These are phyloP conservation scores for Sporisorium exsertum DNA, from an alignment of 1,284 basidiomycete species.

Conservation along the genomic window DNA sequence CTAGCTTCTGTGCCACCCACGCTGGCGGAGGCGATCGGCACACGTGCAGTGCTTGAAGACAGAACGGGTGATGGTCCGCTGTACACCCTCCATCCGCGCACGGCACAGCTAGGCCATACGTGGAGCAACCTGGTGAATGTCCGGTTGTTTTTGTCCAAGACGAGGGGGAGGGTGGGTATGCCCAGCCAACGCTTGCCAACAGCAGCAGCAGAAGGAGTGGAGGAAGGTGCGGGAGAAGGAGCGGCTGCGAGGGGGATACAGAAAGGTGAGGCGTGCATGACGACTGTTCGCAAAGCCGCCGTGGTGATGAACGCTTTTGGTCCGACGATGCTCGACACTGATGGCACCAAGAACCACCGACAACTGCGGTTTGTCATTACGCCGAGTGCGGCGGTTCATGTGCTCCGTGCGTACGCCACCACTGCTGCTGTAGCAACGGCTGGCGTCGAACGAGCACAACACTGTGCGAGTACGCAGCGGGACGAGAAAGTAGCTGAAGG, in stretches of 20 bases:
- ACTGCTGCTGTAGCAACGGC: background rate
- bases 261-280: background rate
- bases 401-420: slow-evolving; percentile 11
- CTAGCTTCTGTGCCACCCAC: slow-evolving; percentile 35
- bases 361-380: slow-evolving; percentile 39
- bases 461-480: too few species aligned
- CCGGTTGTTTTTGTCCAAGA: slow-evolving; percentile 42
- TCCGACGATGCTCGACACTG: slow-evolving; percentile 22
- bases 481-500: background rate
- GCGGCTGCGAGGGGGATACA: background rate
- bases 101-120: slow-evolving; percentile 55
- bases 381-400: slow-evolving; percentile 10
- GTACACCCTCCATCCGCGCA: slow-evolving; percentile 28
- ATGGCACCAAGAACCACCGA: background rate
- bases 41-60: background rate
- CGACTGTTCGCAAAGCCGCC: slow-evolving; percentile 25
- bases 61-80: slow-evolving; percentile 7
- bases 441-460: too few species aligned
- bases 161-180: slow-evolving; percentile 17
- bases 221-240: background rate
- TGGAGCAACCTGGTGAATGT: slow-evolving; percentile 60
- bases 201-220: background rate
- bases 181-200: background rate
- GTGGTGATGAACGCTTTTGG: slow-evolving; percentile 43
- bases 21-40: slow-evolving; percentile 20